These are phyloP conservation scores for Talaromyces sp. DNA, from an alignment of 2,329 filamentous ascomycete species.

Conservation along the genomic window DNA sequence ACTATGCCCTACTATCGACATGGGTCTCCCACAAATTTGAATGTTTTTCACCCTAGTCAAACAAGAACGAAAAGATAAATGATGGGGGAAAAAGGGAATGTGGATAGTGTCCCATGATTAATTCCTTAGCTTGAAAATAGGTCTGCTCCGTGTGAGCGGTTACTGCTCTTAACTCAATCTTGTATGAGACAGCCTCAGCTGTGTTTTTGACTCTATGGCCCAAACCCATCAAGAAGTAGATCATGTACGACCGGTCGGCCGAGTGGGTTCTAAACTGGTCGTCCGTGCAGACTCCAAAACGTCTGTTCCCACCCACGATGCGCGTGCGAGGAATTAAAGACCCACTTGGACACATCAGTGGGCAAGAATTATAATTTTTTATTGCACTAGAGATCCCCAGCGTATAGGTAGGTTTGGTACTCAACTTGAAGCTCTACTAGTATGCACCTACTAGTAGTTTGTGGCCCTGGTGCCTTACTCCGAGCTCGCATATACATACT, in stretches of 20 bases:
- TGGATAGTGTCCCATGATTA: background rate
- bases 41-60: background rate
- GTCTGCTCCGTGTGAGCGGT: background rate
- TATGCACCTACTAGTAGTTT: too few species aligned
- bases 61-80: background rate
- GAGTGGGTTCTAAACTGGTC: constrained; percentile 12
- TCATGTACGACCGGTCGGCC: constrained; percentile 12
- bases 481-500: too few species aligned
- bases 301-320: constrained; percentile 5
- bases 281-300: constrained; percentile 17
- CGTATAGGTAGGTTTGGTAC: too few species aligned
- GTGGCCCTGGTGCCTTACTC: too few species aligned
- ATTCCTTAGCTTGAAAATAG: background rate
- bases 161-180: background rate
- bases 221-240: constrained; percentile 1
- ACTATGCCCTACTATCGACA: background rate
- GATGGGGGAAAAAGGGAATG: background rate
- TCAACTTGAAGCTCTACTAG: background rate
- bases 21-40: background rate
- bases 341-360: constrained; percentile 9
- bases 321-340: constrained; percentile 4
- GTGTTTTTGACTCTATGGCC: background rate
- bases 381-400: background rate
- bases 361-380: background rate
- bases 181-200: background rate